Percentiles rank a stretch among this genome's conserved stretches.
phyloP scores from a whole-genome alignment of 768 basidiomycete genomes.

The Plicaturopsis crispa region DNA sequence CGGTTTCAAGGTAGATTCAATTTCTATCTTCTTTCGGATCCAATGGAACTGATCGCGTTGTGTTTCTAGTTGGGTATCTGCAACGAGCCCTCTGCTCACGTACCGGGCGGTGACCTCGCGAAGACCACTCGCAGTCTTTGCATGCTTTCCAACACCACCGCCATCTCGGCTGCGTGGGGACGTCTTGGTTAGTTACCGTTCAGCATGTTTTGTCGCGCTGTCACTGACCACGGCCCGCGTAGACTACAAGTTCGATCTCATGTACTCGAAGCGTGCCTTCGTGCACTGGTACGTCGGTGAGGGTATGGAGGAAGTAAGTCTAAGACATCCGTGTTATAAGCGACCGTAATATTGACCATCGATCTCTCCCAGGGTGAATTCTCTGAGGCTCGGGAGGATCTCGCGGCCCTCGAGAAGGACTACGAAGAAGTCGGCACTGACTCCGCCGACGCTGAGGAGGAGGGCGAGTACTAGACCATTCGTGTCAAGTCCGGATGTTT shows the following conservation, averaged over 20 bases:
- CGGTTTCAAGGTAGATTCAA: conserved; percentile 94
- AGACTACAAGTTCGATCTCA: conserved; percentile 98
- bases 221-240: too few species aligned
- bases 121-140: conserved; percentile 91
- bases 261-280: conserved; percentile 74
- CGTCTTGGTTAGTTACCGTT: conserved; percentile 61
- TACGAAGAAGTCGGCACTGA: conserved; percentile 78
- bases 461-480: conserved; percentile 42
- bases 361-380: conserved; percentile 91
- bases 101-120: conserved; percentile 93
- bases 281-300: conserved; percentile 67
- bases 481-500: too few species aligned
- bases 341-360: too few species aligned
- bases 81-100: conserved; percentile 88
- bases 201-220: not conserved
- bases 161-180: conserved; percentile 92
- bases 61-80: conserved; percentile 81
- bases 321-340: too few species aligned
- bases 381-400: conserved; percentile 96
- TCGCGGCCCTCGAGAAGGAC: conserved; percentile 99
- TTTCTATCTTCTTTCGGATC: too few species aligned
- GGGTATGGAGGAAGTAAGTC: conserved; percentile 58
- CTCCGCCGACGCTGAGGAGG: conserved; percentile 43
- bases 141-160: conserved; percentile 95
- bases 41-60: conserved; percentile 6